A percentile compares a stretch with the other conserved stretches of the same genome.
These are phyloP conservation scores for Sambucus nigra DNA, from an alignment of 129 eudicot species.

Conservation along the genomic window DNA sequence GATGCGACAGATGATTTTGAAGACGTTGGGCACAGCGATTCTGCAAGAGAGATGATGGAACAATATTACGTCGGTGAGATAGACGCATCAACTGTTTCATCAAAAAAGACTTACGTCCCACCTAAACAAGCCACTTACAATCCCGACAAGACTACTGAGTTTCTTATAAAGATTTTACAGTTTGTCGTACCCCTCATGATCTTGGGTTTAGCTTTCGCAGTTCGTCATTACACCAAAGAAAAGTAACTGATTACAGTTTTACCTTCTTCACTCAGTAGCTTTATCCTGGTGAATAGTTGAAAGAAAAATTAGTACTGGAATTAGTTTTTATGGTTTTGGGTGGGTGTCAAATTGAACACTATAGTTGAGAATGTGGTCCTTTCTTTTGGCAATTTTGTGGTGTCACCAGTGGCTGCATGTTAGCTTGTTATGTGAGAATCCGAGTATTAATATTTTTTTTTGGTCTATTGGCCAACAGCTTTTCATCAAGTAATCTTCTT, in stretches of 20 bases:
- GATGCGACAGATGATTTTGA: slow-evolving; percentile 93
- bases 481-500: too few relatives aligned
- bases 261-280: not conserved
- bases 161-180: slow-evolving; percentile 67
- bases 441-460: too few relatives aligned
- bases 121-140: slow-evolving; percentile 41
- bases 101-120: slow-evolving; percentile 44
- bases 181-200: slow-evolving; percentile 71
- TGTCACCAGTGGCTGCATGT: slow-evolving; percentile 4
- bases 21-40: slow-evolving; percentile 86
- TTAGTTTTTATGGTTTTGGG: slow-evolving; percentile 13
- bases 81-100: slow-evolving; percentile 64
- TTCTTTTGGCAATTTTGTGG: not conserved
- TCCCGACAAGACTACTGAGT: slow-evolving; percentile 57
- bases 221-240: slow-evolving; percentile 75
- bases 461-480: too few relatives aligned
- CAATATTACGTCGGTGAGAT: slow-evolving; percentile 66
- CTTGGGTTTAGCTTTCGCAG: slow-evolving; percentile 64
- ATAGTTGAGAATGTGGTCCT: not conserved
- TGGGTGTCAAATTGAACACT: slow-evolving; percentile 5
- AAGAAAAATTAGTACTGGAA: too few relatives aligned
- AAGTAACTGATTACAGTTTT: slow-evolving; percentile 19
- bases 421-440: slow-evolving; percentile 5
- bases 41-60: slow-evolving; percentile 65
- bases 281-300: not conserved